These are phyloP conservation scores for Penicillium manginii DNA, from an alignment of 495 filamentous ascomycete species.

Conservation along the genomic window DNA sequence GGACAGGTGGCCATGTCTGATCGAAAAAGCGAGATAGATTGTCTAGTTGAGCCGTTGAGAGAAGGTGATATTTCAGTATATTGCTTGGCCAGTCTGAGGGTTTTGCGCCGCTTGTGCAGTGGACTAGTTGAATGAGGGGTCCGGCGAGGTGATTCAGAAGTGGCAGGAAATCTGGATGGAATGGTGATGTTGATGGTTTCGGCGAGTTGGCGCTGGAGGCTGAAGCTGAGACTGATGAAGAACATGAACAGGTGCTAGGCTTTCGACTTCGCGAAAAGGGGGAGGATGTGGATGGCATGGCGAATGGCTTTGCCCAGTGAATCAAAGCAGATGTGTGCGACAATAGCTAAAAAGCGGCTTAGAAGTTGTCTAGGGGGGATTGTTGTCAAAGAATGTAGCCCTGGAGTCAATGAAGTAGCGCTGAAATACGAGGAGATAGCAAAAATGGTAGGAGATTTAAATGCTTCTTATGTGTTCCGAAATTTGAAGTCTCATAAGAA, in stretches of 20 bases:
- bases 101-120: constrained; percentile 54
- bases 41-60: constrained; percentile 73
- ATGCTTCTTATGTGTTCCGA: constrained; percentile 5
- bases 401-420: too few species aligned
- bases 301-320: too few species aligned
- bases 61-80: constrained; percentile 72
- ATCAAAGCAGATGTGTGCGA: too few species aligned
- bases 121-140: constrained; percentile 44
- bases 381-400: too few species aligned
- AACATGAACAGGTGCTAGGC: too few species aligned
- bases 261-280: too few species aligned
- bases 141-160: constrained; percentile 37
- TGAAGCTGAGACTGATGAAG: background rate
- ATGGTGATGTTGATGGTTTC: constrained; percentile 4
- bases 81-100: constrained; percentile 70
- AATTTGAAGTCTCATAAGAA: constrained; percentile 2
- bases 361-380: too few species aligned
- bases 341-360: too few species aligned
- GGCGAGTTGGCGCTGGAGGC: background rate
- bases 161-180: constrained; percentile 9
- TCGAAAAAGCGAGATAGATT: constrained; percentile 74
- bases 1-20: constrained; percentile 57
- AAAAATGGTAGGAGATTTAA: background rate
- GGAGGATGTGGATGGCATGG: too few species aligned
- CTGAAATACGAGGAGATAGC: background rate